Evolutionary conservation across 106 monocot species (phyloP).

Genomic region (Dendrobium nobile): DNA sequence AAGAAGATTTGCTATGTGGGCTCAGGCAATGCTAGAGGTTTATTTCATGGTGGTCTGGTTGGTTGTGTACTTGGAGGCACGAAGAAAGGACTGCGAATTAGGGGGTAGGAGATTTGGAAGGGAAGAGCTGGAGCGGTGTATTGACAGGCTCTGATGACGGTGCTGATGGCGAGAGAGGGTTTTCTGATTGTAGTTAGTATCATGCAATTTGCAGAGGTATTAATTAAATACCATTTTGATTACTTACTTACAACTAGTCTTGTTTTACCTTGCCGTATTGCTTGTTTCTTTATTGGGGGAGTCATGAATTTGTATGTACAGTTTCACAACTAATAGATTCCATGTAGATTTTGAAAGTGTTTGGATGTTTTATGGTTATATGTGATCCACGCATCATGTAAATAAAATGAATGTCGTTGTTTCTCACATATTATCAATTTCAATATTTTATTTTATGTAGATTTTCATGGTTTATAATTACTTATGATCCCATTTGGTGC

Average conservation of each 20-base stretch:
- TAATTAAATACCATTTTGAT: slow-evolving; percentile 6
- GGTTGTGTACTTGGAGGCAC: slow-evolving; percentile 39
- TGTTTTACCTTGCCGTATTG: neutral
- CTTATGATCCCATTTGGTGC: no score
- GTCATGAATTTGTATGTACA: slow-evolving; percentile 5
- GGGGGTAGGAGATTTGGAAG: slow-evolving; percentile 41
- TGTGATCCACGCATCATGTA: neutral
- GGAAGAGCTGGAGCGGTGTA: slow-evolving; percentile 48
- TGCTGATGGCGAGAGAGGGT: neutral
- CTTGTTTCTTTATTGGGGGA: neutral
- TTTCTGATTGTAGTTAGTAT: neutral
- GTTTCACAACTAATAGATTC: neutral
- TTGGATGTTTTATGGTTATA: neutral
- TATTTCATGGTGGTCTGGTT: slow-evolving; percentile 85
- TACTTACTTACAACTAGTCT: neutral
- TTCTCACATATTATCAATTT: no score
- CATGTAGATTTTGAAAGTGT: neutral
- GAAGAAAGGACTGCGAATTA: slow-evolving; percentile 38
- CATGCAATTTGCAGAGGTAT: slow-evolving; percentile 10
- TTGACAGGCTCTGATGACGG: slow-evolving; percentile 23
- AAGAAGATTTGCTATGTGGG: slow-evolving; percentile 22
- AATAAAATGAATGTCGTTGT: neutral
- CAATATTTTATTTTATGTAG: no score
- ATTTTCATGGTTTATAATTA: no score
- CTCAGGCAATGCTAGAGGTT: slow-evolving; percentile 46